These are phyloP conservation scores for Aspergillus sclerotioniger DNA, from an alignment of 495 filamentous ascomycete species.

Conservation along the genomic window DNA sequence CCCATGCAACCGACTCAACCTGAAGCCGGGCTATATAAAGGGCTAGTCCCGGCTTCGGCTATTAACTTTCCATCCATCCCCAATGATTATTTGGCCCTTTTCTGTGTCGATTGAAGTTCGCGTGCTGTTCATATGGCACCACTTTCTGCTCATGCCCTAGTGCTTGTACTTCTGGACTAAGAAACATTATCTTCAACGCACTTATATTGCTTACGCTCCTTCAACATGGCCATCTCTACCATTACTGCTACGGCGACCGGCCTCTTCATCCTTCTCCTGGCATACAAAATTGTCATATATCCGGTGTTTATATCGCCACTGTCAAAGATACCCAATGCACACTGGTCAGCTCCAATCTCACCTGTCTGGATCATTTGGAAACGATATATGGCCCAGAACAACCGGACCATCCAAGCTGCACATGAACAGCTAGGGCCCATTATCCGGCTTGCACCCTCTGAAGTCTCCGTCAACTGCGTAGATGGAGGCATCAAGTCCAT, in stretches of 20 bases:
- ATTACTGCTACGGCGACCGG: slow-evolving; percentile 16
- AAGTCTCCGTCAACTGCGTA: slow-evolving; percentile 60
- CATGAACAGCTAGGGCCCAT: slow-evolving; percentile 54
- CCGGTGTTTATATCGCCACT: slow-evolving; percentile 66
- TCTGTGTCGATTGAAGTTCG: too few species aligned
- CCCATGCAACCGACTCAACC: too few species aligned
- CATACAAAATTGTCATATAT: slow-evolving; percentile 61
- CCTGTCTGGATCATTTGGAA: slow-evolving; percentile 67
- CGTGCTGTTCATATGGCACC: too few species aligned
- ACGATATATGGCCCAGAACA: slow-evolving; percentile 57
- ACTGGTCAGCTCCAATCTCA: slow-evolving; percentile 64
- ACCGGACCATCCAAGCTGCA: slow-evolving; percentile 56
- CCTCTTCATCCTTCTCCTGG: slow-evolving; percentile 18
- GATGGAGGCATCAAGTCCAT: slow-evolving; percentile 63
- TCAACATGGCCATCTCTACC: slow-evolving; percentile 30
- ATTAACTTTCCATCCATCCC: too few species aligned
- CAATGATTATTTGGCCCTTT: too few species aligned
- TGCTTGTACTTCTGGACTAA: too few species aligned
- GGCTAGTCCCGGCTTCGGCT: too few species aligned
- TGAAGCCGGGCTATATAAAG: too few species aligned
- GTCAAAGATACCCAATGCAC: slow-evolving; percentile 65
- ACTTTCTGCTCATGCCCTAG: too few species aligned
- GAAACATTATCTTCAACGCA: not conserved
- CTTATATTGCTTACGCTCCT: not conserved
- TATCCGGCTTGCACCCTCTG: slow-evolving; percentile 54